These are phyloP conservation scores for Macrophomina phaseolina DNA, from an alignment of 2,329 filamentous ascomycete species.

Conservation along the genomic window DNA sequence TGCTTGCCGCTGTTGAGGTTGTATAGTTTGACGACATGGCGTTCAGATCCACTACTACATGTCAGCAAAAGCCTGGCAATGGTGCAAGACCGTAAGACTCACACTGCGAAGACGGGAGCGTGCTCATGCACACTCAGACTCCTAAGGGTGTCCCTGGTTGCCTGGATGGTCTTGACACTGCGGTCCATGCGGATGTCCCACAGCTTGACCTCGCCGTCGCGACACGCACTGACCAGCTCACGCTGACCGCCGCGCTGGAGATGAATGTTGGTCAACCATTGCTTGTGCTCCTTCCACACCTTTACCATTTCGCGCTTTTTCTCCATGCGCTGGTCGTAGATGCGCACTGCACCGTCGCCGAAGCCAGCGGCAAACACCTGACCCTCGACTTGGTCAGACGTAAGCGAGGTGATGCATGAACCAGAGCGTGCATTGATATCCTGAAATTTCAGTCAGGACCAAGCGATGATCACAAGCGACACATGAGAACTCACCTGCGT, in stretches of 20 bases:
- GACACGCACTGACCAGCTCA: slow-evolving; percentile 87
- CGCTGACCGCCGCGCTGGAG: slow-evolving; percentile 94
- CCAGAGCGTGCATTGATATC: slow-evolving; percentile 95
- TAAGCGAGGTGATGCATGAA: slow-evolving; percentile 93
- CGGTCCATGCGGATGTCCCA: slow-evolving; percentile 94
- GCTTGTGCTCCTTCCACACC: slow-evolving; percentile 94
- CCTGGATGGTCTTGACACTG: slow-evolving; percentile 74
- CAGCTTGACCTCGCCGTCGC: slow-evolving; percentile 90
- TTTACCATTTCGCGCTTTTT: slow-evolving; percentile 92
- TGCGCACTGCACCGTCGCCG: slow-evolving; percentile 90
- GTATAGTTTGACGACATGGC: slow-evolving; percentile 88
- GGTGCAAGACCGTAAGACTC: slow-evolving; percentile 51
- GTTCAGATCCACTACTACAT: slow-evolving; percentile 76
- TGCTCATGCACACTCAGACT: slow-evolving; percentile 95
- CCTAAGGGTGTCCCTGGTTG: slow-evolving; percentile 77
- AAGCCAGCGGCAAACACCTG: slow-evolving; percentile 97
- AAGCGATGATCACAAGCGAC: background rate
- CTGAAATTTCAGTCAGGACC: slow-evolving; percentile 38
- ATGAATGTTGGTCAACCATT: slow-evolving; percentile 96
- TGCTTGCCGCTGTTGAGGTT: slow-evolving; percentile 78
- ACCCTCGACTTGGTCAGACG: slow-evolving; percentile 96
- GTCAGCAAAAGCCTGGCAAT: background rate
- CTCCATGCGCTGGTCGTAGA: slow-evolving; percentile 87
- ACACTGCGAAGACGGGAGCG: slow-evolving; percentile 92
- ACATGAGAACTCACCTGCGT: slow-evolving; percentile 62